Evolutionary conservation across 345 rosid species (phyloP), one percentile per base, ranked within the genome.

Genomic region (Populus alba): DNA sequence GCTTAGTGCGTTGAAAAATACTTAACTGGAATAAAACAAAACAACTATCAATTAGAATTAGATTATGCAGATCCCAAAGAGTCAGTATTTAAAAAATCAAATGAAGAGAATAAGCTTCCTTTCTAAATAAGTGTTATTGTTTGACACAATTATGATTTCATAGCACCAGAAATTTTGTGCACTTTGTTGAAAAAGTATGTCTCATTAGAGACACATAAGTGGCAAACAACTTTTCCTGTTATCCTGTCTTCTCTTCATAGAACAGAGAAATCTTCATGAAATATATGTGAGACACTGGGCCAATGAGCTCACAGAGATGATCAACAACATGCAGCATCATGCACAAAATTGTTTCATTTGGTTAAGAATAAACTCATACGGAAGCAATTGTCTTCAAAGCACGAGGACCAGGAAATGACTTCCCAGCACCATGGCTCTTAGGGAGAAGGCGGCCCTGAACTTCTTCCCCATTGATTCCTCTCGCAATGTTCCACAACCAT

Each of bases 351-450:
- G 22, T 75, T 74, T 65, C 68, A 73, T 78, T 17, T 23, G 71
- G 33, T 37, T 53, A 62, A 62, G 38, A 75, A 37, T 73, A 79
- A 80, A 70, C 20, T 79, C 97, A 86, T 83, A 96, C 98, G 47
- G 85, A 80, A 81, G 88, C 66, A 81, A 89, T 75, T 51, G 91
- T 88, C 89, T 89, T 90, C 75, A 96, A 82, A 68, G 97, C 95
- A 70, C 93, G 89, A 71, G 98, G 98, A 25, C 99, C 98, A 10
- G 98, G 94, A 84, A 94, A 96, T 61, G 93, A 83, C 88, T 96
- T 96, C 68, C 99, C 98, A 77, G 98, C 92, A 78, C 97, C 97
- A 88, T 96, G 99, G 82, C 97, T 94, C 87, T 92, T 92, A 68
- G 99, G 94, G 68, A 96, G 97, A 88, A 96, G 95, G 74, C 97